Evolutionary conservation across 2,329 filamentous ascomycete species (phyloP).

Genomic region (Pseudogymnoascus sp.): DNA sequence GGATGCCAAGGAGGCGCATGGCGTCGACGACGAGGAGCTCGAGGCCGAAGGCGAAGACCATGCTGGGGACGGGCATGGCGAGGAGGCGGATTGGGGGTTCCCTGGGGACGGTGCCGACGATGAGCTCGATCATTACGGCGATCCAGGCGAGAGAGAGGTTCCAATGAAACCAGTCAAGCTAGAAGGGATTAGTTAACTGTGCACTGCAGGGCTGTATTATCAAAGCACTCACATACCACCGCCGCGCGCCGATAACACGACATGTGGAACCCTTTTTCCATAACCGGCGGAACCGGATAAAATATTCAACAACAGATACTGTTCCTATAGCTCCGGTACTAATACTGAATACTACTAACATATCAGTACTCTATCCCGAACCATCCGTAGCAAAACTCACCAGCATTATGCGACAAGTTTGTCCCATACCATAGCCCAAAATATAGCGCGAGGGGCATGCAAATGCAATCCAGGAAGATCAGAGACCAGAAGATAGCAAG

Average conservation of each 20-base stretch:
- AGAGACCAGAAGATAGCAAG: slow-evolving; percentile 52
- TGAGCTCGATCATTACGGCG: slow-evolving; percentile 48
- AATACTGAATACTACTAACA: slow-evolving; percentile 31
- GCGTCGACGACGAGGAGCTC: slow-evolving; percentile 43
- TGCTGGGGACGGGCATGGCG: slow-evolving; percentile 42
- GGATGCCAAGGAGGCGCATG: slow-evolving; percentile 36
- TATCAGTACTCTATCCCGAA: background rate
- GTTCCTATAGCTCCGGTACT: slow-evolving; percentile 45
- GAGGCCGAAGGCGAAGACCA: slow-evolving; percentile 43
- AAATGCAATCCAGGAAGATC: slow-evolving; percentile 50
- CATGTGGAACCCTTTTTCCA: slow-evolving; percentile 45
- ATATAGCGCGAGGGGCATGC: slow-evolving; percentile 51
- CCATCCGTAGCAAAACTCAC: background rate
- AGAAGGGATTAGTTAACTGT: slow-evolving; percentile 17
- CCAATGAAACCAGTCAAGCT: slow-evolving; percentile 51
- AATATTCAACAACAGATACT: slow-evolving; percentile 46
- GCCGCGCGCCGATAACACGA: slow-evolving; percentile 40
- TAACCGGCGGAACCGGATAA: slow-evolving; percentile 33
- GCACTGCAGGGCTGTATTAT: background rate
- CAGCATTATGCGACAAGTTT: slow-evolving; percentile 31
- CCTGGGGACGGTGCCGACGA: slow-evolving; percentile 28
- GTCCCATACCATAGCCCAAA: slow-evolving; percentile 50
- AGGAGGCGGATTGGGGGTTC: slow-evolving; percentile 39
- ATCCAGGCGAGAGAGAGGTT: slow-evolving; percentile 47
- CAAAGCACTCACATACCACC: slow-evolving; percentile 29